Evolutionary conservation across 768 basidiomycete genomes (phyloP), one percentile per base, ranked within the genome.

Genomic region (Hemileccinum rubropunctum): DNA sequence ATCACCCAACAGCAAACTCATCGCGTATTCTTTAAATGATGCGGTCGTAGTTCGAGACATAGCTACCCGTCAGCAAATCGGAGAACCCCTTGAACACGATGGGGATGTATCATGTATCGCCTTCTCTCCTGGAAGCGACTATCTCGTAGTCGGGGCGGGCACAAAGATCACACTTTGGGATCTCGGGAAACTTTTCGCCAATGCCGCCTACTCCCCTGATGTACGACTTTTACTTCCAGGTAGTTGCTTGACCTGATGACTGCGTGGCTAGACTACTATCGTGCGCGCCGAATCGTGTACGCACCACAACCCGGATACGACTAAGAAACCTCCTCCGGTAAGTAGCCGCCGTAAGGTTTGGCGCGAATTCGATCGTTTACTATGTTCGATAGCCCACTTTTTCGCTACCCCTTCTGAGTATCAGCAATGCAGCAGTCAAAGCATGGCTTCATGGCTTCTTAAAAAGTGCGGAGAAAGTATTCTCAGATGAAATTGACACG

Each of bases 381-480:
- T n/a, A 6, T 18, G 27, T n/a, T 40, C 17, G 9, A n/a, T 21
- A 50, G 57, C 5, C 48, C 5, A 50, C 56, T 3, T 58, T 27
- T 23, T 38, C 35, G 11, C 18, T 58, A n/a, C 58, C 58, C 1
- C 49, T 58, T 12, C 48, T 58, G 57, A 54, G 38, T n/a, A 58
- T 58, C 17, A 54, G 7, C 30, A 58, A 58, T 10, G 43, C 2
- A 10, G 58, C 56, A 26, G 52, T 58, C 37, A 58, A 58, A 35
- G 38, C 49, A 6, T 58, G 58, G 58, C 57, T 58, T n/a, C 52
- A 58, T 27, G 26, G 49, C 20, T 54, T 46, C 38, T 26, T 58
- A 17, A 47, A 48, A 6, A 6, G 12, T 3, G 57, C 36, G 1
- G 57, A 58, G 20, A 21, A 50, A n/a, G 52, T 48, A 1, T 21